Conservation (phyloP, 2,329 filamentous ascomycete genomes). For the Emericellopsis atlantica region DNA sequence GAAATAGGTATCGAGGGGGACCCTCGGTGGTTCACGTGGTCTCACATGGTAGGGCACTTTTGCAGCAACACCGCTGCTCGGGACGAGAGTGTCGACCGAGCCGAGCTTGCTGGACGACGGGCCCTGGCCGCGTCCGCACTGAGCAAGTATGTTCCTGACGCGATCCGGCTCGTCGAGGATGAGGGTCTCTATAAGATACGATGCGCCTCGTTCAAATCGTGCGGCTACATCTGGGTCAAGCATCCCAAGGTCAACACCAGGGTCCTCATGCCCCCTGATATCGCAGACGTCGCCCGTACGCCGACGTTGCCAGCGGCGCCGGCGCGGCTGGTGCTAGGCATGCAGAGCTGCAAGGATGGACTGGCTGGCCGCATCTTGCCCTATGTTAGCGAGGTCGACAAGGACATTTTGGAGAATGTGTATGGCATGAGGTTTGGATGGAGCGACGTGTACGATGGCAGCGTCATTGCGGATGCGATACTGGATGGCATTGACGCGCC, state of each 20-base stretch:
- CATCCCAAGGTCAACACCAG: slow-evolving; percentile 20
- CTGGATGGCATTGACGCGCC: slow-evolving; percentile 20
- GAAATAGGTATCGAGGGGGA: too few relatives aligned
- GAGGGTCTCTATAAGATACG: slow-evolving; percentile 16
- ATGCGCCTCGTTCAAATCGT: slow-evolving; percentile 42
- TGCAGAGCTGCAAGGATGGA: slow-evolving; percentile 23
- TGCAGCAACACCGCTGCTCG: background rate
- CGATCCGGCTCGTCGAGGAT: slow-evolving; percentile 10
- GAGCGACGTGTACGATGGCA: slow-evolving; percentile 18
- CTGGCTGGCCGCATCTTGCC: slow-evolving; percentile 21
- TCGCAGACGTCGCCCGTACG: background rate
- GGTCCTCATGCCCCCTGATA: slow-evolving; percentile 14
- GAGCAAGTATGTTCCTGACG: slow-evolving; percentile 9
- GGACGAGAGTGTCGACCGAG: background rate
- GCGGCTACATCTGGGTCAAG: slow-evolving; percentile 43
- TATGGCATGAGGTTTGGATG: slow-evolving; percentile 25
- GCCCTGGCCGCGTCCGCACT: background rate
- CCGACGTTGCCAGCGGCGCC: too few relatives aligned
- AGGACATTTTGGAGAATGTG: slow-evolving; percentile 11
- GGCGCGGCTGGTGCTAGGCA: slow-evolving; percentile 4
- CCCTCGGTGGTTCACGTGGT: too few relatives aligned
- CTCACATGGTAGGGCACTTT: too few relatives aligned
- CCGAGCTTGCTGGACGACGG: too few relatives aligned
- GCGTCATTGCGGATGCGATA: slow-evolving; percentile 16
- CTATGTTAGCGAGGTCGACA: slow-evolving; percentile 15